Percentiles rank a stretch among this genome's conserved stretches.
phyloP scores from a whole-genome alignment of 108 stramenopile genomes.

The Mediolabrus comicus region DNA sequence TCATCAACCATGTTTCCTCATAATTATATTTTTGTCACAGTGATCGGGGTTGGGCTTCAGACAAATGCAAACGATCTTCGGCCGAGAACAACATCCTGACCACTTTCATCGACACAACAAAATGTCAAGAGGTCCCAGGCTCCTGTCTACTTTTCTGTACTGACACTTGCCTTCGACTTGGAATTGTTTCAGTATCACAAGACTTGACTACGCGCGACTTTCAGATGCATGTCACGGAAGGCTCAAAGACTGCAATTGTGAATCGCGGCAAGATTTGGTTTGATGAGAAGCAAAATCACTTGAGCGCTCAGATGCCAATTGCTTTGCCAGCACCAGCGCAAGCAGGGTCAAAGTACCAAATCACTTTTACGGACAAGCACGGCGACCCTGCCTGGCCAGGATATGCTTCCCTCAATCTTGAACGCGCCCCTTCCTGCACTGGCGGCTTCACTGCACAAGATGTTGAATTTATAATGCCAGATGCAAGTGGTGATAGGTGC shows the following conservation, averaged over 20 bases:
- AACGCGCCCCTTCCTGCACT: slow-evolving; percentile 3
- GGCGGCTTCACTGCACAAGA: not conserved
- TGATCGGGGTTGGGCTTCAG: too few species aligned
- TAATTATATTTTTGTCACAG: too few species aligned
- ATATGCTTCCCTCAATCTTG: not conserved
- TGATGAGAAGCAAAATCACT: slow-evolving; percentile 11
- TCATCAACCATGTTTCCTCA: too few species aligned
- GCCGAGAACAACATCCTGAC: too few species aligned
- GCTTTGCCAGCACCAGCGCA: slow-evolving; percentile 1
- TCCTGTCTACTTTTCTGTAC: not conserved
- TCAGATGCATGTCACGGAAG: not conserved
- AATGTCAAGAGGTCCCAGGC: not conserved
- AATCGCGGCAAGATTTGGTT: slow-evolving; percentile 5
- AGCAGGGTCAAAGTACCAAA: not conserved
- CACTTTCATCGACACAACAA: not conserved
- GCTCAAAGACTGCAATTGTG: not conserved
- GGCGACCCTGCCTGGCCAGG: slow-evolving; percentile 14
- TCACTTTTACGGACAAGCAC: slow-evolving; percentile 14
- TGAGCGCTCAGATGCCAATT: slow-evolving; percentile 14
- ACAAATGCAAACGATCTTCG: too few species aligned
- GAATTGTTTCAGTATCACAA: not conserved
- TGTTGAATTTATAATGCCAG: not conserved
- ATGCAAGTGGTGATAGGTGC: not conserved
- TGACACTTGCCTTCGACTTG: not conserved
- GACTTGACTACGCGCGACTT: not conserved